phyloP scores from a whole-genome alignment of 805 yeast genomes.

The Henningerozyma blattae region DNA sequence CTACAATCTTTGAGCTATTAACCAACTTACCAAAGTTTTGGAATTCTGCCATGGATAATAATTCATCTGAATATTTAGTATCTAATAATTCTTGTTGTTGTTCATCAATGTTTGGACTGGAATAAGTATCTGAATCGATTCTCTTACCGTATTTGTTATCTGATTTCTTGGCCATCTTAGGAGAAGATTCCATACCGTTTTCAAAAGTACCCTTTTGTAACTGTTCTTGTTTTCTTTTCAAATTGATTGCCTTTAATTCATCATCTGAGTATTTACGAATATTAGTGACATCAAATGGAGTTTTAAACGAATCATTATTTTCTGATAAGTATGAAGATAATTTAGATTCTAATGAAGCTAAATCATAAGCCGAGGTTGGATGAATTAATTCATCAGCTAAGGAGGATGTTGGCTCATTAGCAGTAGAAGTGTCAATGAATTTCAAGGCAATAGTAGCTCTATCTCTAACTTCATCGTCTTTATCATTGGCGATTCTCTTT shows the following conservation, averaged over 20 bases:
- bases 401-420: constrained; percentile 20
- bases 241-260: constrained; percentile 55
- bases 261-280: constrained; percentile 58
- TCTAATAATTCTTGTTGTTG: constrained; percentile 30
- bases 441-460: constrained; percentile 82
- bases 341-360: constrained; percentile 67
- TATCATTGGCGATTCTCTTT: constrained; percentile 74
- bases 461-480: constrained; percentile 95
- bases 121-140: constrained; percentile 12
- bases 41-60: constrained; percentile 62
- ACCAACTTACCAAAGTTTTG: constrained; percentile 61
- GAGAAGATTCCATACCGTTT: constrained; percentile 16
- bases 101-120: constrained; percentile 20
- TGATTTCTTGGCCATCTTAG: constrained; percentile 6
- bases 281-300: constrained; percentile 58
- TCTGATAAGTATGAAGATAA: constrained; percentile 52
- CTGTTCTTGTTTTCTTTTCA: constrained; percentile 36
- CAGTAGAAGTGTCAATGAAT: constrained; percentile 32
- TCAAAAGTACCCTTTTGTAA: constrained; percentile 17
- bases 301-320: constrained; percentile 27
- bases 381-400: constrained; percentile 41
- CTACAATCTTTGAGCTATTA: constrained; percentile 51
- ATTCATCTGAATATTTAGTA: constrained; percentile 59
- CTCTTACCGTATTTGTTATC: constrained; percentile 15
- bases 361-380: constrained; percentile 58